Percentiles rank a stretch among this genome's conserved stretches.
phyloP scores from a whole-genome alignment of 768 basidiomycete species.

The Tubosaeta sp. region DNA sequence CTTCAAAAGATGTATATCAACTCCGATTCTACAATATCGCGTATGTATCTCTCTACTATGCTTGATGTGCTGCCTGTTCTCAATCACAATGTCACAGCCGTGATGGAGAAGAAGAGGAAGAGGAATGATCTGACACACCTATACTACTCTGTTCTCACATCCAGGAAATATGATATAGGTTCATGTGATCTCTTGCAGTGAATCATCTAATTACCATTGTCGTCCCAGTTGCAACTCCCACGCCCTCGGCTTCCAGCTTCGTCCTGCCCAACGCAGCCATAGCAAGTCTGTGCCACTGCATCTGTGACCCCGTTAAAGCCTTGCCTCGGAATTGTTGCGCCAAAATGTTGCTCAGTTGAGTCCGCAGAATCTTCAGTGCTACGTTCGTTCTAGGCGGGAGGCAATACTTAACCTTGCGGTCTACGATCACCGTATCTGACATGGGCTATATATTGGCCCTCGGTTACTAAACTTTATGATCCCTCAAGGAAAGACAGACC shows the following conservation, averaged over 20 bases:
- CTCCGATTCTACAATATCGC: conserved; percentile 94
- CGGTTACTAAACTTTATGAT: conserved; percentile 4
- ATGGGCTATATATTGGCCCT: conserved; percentile 46
- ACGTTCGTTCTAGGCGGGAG: conserved; percentile 66
- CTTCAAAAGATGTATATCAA: conserved; percentile 89
- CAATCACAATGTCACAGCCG: conserved; percentile 26
- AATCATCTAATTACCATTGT: conserved; percentile 19
- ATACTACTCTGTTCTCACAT: neutral
- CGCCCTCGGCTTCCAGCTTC: conserved; percentile 34
- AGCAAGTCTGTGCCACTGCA: conserved; percentile 70
- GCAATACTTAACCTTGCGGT: conserved; percentile 79
- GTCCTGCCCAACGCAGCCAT: conserved; percentile 55
- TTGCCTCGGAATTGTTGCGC: conserved; percentile 65
- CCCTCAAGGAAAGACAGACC: conserved; percentile 36
- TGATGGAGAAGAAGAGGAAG: conserved; percentile 54
- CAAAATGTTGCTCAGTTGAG: conserved; percentile 54
- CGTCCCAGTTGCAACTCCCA: conserved; percentile 3
- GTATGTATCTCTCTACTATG: conserved; percentile 39
- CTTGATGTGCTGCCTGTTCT: neutral
- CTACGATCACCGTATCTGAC: conserved; percentile 68
- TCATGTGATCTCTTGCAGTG: neutral
- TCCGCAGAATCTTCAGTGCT: conserved; percentile 77
- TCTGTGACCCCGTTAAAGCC: conserved; percentile 52
- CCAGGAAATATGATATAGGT: conserved; percentile 6
- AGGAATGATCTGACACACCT: conserved; percentile 32